phyloP scores from a whole-genome alignment of 306 rosid genomes.

The Ochetophila trinervis region DNA sequence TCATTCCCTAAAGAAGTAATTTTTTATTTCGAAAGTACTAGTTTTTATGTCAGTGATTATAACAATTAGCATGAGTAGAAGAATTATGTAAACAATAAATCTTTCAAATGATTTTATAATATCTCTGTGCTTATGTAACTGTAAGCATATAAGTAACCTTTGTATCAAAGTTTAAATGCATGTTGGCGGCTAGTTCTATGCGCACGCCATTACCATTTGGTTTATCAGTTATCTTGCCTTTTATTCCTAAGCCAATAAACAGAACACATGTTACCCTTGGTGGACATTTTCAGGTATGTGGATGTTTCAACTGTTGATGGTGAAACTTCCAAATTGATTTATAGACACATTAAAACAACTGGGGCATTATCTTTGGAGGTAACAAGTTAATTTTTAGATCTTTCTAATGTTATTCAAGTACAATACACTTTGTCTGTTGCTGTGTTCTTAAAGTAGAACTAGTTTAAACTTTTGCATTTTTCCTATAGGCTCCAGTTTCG shows the following conservation, averaged over 20 bases:
- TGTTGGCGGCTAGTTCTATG: neutral
- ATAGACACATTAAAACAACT: slow-evolving; percentile 55
- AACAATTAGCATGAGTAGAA: neutral
- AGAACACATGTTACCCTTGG: slow-evolving; percentile 11
- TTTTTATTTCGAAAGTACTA: neutral
- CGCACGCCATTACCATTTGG: neutral
- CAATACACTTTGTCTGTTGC: too few species aligned
- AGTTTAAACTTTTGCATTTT: slow-evolving; percentile 17
- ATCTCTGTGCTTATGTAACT: neutral
- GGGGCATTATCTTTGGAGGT: slow-evolving; percentile 95
- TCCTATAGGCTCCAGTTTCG: slow-evolving; percentile 89
- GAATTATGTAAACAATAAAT: neutral
- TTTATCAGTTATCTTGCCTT: slow-evolving; percentile 7
- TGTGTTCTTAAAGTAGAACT: slow-evolving; percentile 7
- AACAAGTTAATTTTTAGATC: slow-evolving; percentile 9
- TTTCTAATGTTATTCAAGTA: neutral
- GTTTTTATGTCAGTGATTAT: neutral
- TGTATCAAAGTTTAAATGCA: neutral
- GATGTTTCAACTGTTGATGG: slow-evolving; percentile 94
- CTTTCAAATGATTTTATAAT: neutral
- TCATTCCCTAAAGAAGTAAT: neutral
- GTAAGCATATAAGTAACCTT: neutral
- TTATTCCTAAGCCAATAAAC: slow-evolving; percentile 16
- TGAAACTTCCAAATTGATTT: slow-evolving; percentile 67
- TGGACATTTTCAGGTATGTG: slow-evolving; percentile 59